A percentile compares a stretch with the other conserved stretches of the same genome.
Evolutionary conservation across 805 yeast species (phyloP).

Genomic region (Ogataea chonburiensis): DNA sequence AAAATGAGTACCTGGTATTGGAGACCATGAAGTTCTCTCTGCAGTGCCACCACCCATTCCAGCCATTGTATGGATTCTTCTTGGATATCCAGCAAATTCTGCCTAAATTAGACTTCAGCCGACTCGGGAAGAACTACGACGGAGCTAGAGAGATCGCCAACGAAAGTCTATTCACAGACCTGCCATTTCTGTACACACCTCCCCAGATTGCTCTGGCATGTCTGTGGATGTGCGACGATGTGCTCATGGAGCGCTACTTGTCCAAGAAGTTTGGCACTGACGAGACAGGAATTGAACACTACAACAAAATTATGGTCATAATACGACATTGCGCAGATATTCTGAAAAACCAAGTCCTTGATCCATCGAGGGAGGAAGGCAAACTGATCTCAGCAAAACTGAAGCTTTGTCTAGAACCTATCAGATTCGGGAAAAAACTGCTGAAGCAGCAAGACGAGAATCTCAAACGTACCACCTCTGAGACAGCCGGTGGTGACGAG

Average conservation of each 20-base stretch:
- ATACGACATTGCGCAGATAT: constrained; percentile 49
- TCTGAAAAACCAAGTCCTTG: constrained; percentile 40
- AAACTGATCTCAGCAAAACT: constrained; percentile 61
- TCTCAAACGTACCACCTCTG: constrained; percentile 13
- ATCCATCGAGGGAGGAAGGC: constrained; percentile 60
- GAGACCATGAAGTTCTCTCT: constrained; percentile 77
- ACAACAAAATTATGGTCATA: constrained; percentile 43
- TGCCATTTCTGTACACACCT: constrained; percentile 76
- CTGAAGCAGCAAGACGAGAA: constrained; percentile 16
- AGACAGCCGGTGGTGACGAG: constrained; percentile 15
- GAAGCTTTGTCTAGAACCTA: constrained; percentile 61
- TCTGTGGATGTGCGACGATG: constrained; percentile 63
- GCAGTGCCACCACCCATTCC: constrained; percentile 82
- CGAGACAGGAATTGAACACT: constrained; percentile 30
- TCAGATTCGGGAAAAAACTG: constrained; percentile 28
- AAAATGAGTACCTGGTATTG: constrained; percentile 74
- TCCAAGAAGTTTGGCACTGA: constrained; percentile 52
- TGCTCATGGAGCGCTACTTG: constrained; percentile 64
- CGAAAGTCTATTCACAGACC: constrained; percentile 75
- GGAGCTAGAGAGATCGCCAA: constrained; percentile 62
- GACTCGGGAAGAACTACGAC: constrained; percentile 70
- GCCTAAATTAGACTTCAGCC: constrained; percentile 49
- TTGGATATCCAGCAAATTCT: constrained; percentile 75
- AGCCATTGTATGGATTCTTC: constrained; percentile 92
- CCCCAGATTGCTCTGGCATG: constrained; percentile 95